A percentile compares a stretch with the other conserved stretches of the same genome.
Conservation (phyloP, 1,284 basidiomycete species). For the Pyrrhoderma lamaoense region DNA sequence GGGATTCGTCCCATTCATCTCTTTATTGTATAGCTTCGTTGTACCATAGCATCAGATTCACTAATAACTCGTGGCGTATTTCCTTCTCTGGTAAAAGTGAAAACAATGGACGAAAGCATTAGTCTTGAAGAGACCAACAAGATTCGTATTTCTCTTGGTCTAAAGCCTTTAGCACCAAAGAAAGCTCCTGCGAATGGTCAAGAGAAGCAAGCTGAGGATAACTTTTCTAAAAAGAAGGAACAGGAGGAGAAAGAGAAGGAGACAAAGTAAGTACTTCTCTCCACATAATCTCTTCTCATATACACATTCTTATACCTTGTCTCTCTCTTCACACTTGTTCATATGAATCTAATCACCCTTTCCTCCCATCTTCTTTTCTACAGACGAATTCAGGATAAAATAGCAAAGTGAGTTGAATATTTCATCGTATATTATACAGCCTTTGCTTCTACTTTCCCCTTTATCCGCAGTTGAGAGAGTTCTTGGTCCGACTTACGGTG, state of each 20-base stretch:
- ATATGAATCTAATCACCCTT: too few species aligned
- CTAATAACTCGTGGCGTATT: too few species aligned
- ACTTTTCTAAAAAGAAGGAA: constrained; percentile 70
- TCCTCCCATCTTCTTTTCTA: too few species aligned
- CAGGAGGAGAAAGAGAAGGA: constrained; percentile 67
- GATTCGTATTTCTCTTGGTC: constrained; percentile 89
- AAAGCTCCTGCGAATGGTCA: constrained; percentile 68
- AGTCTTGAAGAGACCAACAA: constrained; percentile 97
- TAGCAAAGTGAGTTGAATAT: constrained; percentile 76
- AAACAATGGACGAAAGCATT: constrained; percentile 73
- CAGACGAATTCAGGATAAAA: constrained; percentile 71
- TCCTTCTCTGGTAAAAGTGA: too few species aligned
- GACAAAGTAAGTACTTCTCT: constrained; percentile 49
- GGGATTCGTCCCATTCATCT: too few species aligned
- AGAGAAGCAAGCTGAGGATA: constrained; percentile 78
- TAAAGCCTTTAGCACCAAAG: constrained; percentile 65
- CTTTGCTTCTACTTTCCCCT: constrained; percentile 44
- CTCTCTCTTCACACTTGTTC: too few species aligned
- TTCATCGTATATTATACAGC: constrained; percentile 23
- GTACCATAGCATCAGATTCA: too few species aligned
- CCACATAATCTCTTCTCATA: neutral
- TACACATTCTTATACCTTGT: constrained; percentile 12
- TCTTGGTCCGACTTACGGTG: constrained; percentile 42
- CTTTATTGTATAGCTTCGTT: too few species aligned
- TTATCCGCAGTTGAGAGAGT: constrained; percentile 24